A percentile compares a stretch with the other conserved stretches of the same genome.
phyloP scores from a whole-genome alignment of 2,329 filamentous ascomycete species.

The Diaporthe nobilis region DNA sequence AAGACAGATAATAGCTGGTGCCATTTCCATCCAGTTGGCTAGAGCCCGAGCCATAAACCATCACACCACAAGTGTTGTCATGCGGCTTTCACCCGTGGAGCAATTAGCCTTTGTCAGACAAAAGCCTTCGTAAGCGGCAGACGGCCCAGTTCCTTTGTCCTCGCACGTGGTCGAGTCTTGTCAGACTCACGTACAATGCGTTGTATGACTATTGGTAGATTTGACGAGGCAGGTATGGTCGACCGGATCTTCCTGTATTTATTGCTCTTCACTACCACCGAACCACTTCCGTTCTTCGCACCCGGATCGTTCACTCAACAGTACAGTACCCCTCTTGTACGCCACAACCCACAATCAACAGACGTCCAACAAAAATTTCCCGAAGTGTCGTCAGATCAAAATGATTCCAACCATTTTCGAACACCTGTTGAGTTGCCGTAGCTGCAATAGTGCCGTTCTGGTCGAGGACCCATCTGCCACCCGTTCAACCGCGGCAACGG shows the following conservation, averaged over 20 bases:
- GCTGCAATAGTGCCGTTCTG: conserved; percentile 5
- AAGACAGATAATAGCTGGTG: background rate
- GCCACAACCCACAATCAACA: background rate
- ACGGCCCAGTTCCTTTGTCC: background rate
- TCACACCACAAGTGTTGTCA: background rate
- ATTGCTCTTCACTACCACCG: background rate
- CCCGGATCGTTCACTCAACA: background rate
- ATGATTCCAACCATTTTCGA: background rate
- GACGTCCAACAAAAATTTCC: background rate
- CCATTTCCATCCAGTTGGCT: background rate
- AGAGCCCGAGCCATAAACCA: too few relatives aligned
- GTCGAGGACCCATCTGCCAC: background rate
- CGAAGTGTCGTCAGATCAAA: background rate
- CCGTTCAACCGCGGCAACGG: background rate
- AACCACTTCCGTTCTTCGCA: too few relatives aligned
- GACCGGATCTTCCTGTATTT: background rate
- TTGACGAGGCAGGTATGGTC: background rate
- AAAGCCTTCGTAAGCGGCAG: background rate
- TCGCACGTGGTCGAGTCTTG: too few relatives aligned
- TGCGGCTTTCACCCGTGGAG: background rate
- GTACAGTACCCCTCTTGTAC: background rate
- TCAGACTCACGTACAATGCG: background rate
- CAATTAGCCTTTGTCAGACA: background rate
- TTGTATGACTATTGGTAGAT: background rate
- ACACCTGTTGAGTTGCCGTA: background rate